Evolutionary conservation across 2,329 filamentous ascomycete species (phyloP), one percentile per base, ranked within the genome.

Genomic region (Trichoderma simmonsii): DNA sequence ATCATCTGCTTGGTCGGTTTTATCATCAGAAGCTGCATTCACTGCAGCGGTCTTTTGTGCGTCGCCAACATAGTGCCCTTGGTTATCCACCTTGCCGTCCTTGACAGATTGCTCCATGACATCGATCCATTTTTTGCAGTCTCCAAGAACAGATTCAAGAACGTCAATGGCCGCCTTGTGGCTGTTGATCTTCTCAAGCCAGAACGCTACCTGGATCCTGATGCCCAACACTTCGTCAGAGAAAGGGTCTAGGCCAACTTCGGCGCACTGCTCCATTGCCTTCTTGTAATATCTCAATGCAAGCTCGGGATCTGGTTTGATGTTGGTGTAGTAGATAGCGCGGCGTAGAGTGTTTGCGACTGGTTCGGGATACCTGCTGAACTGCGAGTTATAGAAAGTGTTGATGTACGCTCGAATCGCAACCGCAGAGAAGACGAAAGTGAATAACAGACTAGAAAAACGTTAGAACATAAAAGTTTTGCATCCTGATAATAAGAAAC

Each of bases 171-270:
- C 90, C 71, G 90, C 88, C 26, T 88, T 85, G 77, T 90, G 90
- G 77, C 92, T 89, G 36, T 90, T 87, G 18, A 93, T 88, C 78
- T 92, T 91, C 81, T 98, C 93, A 74, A 97, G 86, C 86, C 97
- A 90, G 11, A 87, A 87, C 1, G 93, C 90, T 9, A 97, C 86
- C 79, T 95, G 90, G 65, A 98, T 91, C 78, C 94, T 93, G 67
- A 98, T 90, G 9, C 96, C 96, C 76, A 98, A 86, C 39, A 98
- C 91, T 80, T 98, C 95, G 76, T 98, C 93, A 4, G 93, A 95
- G 79, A 95, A 97, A 0, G 93, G 93, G 78, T 98, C 94, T 84
- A 99, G 89, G 0, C 90, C 90, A 65, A 92, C 79, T 77, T 93
- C 90, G 64, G 90, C 84, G 71, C 94, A 94, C 66, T 92, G 86